phyloP scores from a whole-genome alignment of 2,329 filamentous ascomycete species.

The Geosmithia putterillii region DNA sequence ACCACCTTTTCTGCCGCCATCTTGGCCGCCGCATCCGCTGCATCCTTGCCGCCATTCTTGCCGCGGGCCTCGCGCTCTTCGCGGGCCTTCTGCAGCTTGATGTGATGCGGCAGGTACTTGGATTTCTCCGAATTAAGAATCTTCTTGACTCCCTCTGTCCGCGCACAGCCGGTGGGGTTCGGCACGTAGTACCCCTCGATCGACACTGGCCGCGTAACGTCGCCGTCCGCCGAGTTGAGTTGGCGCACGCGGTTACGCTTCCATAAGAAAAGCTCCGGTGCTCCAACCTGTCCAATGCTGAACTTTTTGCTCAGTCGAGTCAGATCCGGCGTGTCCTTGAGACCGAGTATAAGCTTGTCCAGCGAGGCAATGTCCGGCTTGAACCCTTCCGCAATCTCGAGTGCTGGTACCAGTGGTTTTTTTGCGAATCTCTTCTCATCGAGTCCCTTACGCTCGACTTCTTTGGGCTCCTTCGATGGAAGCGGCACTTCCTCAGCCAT shows the following conservation, averaged over 20 bases:
- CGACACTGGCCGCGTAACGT: constrained; percentile 18
- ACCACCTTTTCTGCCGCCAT: constrained; percentile 68
- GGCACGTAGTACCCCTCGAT: constrained; percentile 68
- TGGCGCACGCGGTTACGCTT: constrained; percentile 41
- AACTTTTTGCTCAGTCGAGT: constrained; percentile 36
- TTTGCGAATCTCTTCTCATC: constrained; percentile 37
- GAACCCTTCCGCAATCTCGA: constrained; percentile 31
- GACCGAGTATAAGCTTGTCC: constrained; percentile 27
- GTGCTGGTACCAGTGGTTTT: constrained; percentile 28
- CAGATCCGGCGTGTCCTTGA: constrained; percentile 35
- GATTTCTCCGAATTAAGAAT: constrained; percentile 97
- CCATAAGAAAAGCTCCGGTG: constrained; percentile 46
- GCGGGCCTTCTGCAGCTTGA: constrained; percentile 84
- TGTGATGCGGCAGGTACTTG: constrained; percentile 93
- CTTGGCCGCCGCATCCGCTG: constrained; percentile 55
- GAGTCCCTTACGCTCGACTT: constrained; percentile 35
- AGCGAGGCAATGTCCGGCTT: constrained; percentile 32
- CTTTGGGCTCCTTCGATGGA: constrained; percentile 9
- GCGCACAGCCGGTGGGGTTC: constrained; percentile 72
- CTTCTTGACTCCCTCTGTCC: constrained; percentile 89
- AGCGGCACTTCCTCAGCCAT: constrained; percentile 13
- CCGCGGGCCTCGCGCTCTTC: constrained; percentile 80
- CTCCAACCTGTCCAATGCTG: constrained; percentile 26
- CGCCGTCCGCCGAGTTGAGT: constrained; percentile 30
- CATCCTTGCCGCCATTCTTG: constrained; percentile 48